These are phyloP conservation scores for Hypoxylon perforatum DNA, from an alignment of 495 filamentous ascomycete species.

Conservation along the genomic window DNA sequence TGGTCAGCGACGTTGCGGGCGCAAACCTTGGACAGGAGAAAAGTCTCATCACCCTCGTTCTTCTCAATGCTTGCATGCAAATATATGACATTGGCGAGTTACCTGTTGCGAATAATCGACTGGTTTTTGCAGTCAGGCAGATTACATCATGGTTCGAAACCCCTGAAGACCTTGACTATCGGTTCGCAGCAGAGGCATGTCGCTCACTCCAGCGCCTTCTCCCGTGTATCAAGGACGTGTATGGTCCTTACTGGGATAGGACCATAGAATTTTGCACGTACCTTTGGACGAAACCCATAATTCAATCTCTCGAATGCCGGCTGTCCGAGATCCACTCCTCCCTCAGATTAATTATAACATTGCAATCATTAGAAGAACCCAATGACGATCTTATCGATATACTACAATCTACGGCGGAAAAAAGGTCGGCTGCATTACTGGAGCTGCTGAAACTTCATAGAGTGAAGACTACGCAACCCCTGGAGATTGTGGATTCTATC, in stretches of 20 bases:
- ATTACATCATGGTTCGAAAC: conserved; percentile 73
- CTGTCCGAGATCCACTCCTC: conserved; percentile 74
- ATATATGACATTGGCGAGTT: conserved; percentile 57
- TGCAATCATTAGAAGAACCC: conserved; percentile 69
- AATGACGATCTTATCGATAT: conserved; percentile 90
- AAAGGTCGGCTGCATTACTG: conserved; percentile 67
- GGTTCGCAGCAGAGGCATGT: conserved; percentile 69
- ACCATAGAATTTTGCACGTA: conserved; percentile 66
- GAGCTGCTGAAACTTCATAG: conserved; percentile 65
- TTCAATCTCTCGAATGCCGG: conserved; percentile 44
- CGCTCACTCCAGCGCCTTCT: conserved; percentile 73
- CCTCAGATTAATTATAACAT: conserved; percentile 72
- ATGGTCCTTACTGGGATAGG: conserved; percentile 86
- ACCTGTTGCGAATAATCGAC: conserved; percentile 77
- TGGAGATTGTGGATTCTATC: conserved; percentile 72
- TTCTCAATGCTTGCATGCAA: conserved; percentile 57
- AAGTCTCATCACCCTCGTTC: conserved; percentile 52
- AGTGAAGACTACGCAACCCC: conserved; percentile 47
- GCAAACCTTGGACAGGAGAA: conserved; percentile 49
- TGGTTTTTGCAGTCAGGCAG: conserved; percentile 85
- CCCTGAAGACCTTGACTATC: conserved; percentile 58
- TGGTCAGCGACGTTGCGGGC: conserved; percentile 65
- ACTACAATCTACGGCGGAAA: conserved; percentile 63
- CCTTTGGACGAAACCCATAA: conserved; percentile 62
- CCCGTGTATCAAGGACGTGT: conserved; percentile 77